Percentiles rank a stretch among this genome's conserved stretches.
phyloP scores from a whole-genome alignment of 768 basidiomycete genomes.

The Auricularia heimuer region DNA sequence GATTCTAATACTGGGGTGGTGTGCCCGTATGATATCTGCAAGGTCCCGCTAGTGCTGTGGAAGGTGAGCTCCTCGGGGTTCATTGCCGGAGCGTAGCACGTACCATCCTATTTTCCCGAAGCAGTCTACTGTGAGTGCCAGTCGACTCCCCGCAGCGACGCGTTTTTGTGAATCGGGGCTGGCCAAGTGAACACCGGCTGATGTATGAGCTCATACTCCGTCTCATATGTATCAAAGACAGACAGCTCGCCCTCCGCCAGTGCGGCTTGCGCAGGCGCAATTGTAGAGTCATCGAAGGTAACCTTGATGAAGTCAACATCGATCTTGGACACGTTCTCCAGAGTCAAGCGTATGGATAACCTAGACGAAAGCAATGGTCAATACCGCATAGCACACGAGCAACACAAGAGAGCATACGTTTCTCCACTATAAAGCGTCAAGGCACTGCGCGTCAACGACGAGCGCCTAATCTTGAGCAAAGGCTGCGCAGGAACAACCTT shows the following conservation, averaged over 20 bases:
- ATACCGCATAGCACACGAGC: conserved; percentile 2
- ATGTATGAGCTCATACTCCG: conserved; percentile 70
- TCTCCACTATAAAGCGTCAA: conserved; percentile 95
- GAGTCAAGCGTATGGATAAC: conserved; percentile 70
- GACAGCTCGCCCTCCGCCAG: conserved; percentile 73
- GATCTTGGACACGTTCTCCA: conserved; percentile 81
- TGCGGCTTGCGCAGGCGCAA: conserved; percentile 61
- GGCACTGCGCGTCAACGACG: conserved; percentile 86
- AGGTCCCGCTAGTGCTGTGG: conserved; percentile 59
- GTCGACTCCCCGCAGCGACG: conserved; percentile 62
- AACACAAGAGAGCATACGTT: conserved; percentile 39
- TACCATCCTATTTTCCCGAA: conserved; percentile 91
- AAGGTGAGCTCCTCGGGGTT: no score
- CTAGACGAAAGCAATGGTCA: conserved; percentile 30
- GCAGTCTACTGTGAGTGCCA: conserved; percentile 60
- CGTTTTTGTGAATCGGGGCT: conserved; percentile 28
- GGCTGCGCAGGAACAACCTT: conserved; percentile 83
- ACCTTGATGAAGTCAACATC: conserved; percentile 80
- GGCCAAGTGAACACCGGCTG: conserved; percentile 74
- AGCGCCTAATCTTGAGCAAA: conserved; percentile 72
- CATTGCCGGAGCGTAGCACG: conserved; percentile 18
- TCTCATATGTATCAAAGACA: conserved; percentile 83
- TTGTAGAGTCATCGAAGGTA: conserved; percentile 85
- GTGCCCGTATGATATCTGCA: conserved; percentile 78
- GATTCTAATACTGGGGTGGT: conserved; percentile 18